A percentile compares a stretch with the other conserved stretches of the same genome.
Evolutionary conservation across 257 asterid species (phyloP).

Genomic region (Sherardia arvensis): DNA sequence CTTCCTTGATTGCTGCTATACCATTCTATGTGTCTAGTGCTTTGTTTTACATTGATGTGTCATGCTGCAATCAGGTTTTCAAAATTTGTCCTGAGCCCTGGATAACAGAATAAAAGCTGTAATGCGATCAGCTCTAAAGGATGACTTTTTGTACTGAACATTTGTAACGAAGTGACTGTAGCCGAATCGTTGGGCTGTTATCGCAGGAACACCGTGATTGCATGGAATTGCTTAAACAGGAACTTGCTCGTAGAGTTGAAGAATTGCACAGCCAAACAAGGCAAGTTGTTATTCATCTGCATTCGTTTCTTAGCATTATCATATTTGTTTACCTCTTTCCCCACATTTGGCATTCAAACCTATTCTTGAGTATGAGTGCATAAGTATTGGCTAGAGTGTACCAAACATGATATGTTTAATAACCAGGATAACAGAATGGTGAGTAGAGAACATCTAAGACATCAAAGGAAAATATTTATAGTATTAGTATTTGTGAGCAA

Average conservation of each 20-base stretch:
- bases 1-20: neutral
- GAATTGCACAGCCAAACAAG: slow-evolving; percentile 27
- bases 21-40: neutral
- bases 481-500: neutral
- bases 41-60: neutral
- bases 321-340: too few relatives aligned
- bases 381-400: neutral
- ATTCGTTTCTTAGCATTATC: too few relatives aligned
- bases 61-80: neutral
- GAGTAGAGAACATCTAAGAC: neutral
- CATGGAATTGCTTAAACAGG: slow-evolving; percentile 21
- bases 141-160: neutral
- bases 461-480: neutral
- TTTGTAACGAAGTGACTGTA: neutral
- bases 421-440: neutral
- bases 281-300: slow-evolving; percentile 11
- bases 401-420: neutral
- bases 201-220: slow-evolving; percentile 19
- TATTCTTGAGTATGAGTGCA: neutral
- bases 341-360: neutral
- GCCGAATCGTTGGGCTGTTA: neutral
- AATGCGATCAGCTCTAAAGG: neutral
- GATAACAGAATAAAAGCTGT: neutral
- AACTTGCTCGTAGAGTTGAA: slow-evolving; percentile 16
- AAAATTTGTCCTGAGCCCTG: neutral